phyloP scores from a whole-genome alignment of 2,329 filamentous ascomycete genomes.

The Claviceps pazoutovae region DNA sequence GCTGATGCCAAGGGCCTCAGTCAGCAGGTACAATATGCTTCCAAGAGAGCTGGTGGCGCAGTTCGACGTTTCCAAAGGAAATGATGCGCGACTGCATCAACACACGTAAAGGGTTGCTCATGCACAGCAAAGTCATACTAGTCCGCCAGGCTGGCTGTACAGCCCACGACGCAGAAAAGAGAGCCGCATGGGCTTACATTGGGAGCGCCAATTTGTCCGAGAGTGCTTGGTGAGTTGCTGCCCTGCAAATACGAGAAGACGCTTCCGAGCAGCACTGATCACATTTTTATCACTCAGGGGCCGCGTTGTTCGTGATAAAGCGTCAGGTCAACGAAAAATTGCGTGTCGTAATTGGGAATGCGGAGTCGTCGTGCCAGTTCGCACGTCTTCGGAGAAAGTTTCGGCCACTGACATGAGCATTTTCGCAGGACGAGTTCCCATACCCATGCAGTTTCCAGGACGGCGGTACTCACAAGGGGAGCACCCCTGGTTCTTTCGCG shows the following conservation, averaged over 20 bases:
- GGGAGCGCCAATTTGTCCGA: slow-evolving; percentile 89
- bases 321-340: slow-evolving; percentile 55
- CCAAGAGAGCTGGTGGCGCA: slow-evolving; percentile 57
- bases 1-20: slow-evolving; percentile 23
- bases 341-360: slow-evolving; percentile 93
- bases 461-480: slow-evolving; percentile 28
- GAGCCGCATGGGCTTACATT: slow-evolving; percentile 61
- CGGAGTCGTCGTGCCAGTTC: slow-evolving; percentile 62
- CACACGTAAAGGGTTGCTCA: slow-evolving; percentile 54
- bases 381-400: slow-evolving; percentile 6
- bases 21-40: slow-evolving; percentile 74
- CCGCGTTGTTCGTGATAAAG: slow-evolving; percentile 55
- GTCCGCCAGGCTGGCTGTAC: slow-evolving; percentile 21
- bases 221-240: slow-evolving; percentile 62
- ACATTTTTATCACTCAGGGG: slow-evolving; percentile 44
- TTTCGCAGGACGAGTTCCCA: slow-evolving; percentile 42
- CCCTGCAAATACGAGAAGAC: neutral
- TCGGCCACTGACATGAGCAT: slow-evolving; percentile 16
- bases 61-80: slow-evolving; percentile 53
- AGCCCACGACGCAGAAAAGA: neutral
- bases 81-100: slow-evolving; percentile 67
- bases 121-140: slow-evolving; percentile 72
- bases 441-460: slow-evolving; percentile 51
- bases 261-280: slow-evolving; percentile 1
- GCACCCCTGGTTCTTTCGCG: slow-evolving; percentile 29